phyloP scores from a whole-genome alignment of 148 eudicot genomes.

The Gaultheria prostrata region DNA sequence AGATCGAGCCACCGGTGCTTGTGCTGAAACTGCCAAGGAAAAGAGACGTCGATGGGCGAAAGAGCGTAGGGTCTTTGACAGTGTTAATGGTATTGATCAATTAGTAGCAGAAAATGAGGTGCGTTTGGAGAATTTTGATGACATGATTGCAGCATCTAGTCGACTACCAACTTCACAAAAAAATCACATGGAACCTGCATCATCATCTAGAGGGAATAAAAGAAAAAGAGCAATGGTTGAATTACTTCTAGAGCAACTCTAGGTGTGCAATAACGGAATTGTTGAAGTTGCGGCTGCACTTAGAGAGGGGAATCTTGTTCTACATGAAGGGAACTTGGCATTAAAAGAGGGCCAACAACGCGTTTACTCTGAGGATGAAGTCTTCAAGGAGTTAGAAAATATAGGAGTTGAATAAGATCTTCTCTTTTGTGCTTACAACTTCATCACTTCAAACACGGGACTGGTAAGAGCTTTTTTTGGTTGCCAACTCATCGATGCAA shows the following conservation, averaged over 20 bases:
- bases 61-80: neutral
- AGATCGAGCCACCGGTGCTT: neutral
- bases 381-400: neutral
- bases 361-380: neutral
- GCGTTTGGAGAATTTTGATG: neutral
- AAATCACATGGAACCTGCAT: neutral
- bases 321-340: neutral
- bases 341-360: neutral
- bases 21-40: neutral
- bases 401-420: neutral
- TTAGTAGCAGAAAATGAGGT: neutral
- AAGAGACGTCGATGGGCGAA: neutral
- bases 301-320: neutral
- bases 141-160: neutral
- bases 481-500: neutral
- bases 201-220: neutral
- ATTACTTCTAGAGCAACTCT: neutral
- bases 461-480: neutral
- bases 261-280: neutral
- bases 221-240: neutral
- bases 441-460: neutral
- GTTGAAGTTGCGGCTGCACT: neutral
- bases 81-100: neutral
- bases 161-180: neutral
- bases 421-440: neutral